Evolutionary conservation across 768 basidiomycete genomes (phyloP).

Genomic region (Boletus sensibilis): DNA sequence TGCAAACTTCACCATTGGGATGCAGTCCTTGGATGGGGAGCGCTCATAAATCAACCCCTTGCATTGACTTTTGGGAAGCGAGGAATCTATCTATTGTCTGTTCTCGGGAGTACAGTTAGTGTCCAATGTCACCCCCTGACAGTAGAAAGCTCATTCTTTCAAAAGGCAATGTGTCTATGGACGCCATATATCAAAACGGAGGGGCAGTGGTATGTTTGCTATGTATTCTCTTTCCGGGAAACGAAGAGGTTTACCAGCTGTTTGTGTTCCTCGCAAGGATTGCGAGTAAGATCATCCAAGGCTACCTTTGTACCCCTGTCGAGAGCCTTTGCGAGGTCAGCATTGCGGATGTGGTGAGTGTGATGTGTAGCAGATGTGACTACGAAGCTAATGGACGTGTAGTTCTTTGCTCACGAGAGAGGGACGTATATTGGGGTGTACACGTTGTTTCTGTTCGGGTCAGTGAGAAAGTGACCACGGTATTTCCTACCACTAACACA

Average conservation of each 20-base stretch:
- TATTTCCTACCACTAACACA: not conserved
- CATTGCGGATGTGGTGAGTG: conserved; percentile 15
- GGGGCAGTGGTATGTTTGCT: conserved; percentile 13
- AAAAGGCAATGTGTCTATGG: conserved; percentile 20
- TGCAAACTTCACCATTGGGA: not conserved
- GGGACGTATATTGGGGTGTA: conserved; percentile 21
- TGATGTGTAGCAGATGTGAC: not conserved
- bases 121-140: not conserved
- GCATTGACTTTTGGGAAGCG: conserved; percentile 22
- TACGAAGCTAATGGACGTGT: not conserved
- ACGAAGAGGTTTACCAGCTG: not conserved
- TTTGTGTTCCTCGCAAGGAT: conserved; percentile 9
- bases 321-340: conserved; percentile 23
- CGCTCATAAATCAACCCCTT: conserved; percentile 20
- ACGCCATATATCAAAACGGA: conserved; percentile 21
- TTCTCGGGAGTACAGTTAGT: conserved; percentile 18
- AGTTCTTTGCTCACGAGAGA: conserved; percentile 24
- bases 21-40: conserved; percentile 19
- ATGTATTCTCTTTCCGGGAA: too few species aligned
- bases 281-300: conserved; percentile 20
- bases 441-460: conserved; percentile 21
- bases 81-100: conserved; percentile 17
- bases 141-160: not conserved
- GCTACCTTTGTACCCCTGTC: conserved; percentile 23
- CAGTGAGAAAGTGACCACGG: not conserved